Evolutionary conservation across 129 eudicot species (phyloP).

Genomic region (Logfia minima): DNA sequence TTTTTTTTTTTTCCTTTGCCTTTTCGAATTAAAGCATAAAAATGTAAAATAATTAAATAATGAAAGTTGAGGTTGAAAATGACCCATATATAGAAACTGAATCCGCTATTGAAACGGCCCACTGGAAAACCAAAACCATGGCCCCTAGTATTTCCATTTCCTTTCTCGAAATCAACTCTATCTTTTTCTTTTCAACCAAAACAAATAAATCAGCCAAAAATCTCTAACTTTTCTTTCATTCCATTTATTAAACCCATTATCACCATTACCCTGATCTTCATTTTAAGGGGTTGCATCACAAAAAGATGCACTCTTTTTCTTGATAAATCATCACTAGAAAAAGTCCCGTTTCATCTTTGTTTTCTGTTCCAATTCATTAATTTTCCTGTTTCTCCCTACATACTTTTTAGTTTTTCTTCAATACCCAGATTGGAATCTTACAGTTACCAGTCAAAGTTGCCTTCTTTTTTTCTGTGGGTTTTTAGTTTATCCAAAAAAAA

Average conservation of each 20-base stretch:
- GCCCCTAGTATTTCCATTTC: conserved; percentile 69
- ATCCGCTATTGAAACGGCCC: conserved; percentile 79
- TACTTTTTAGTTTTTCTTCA: conserved; percentile 3
- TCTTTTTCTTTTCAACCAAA: conserved; percentile 27
- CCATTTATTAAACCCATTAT: conserved; percentile 25
- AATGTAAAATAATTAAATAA: neutral
- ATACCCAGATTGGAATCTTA: conserved; percentile 41
- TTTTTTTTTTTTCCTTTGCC: too few relatives aligned
- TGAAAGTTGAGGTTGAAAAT: conserved; percentile 17
- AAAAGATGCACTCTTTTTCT: conserved; percentile 25
- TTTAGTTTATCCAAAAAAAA: neutral
- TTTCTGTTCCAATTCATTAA: neutral
- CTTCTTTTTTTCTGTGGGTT: neutral
- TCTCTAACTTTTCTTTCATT: conserved; percentile 15
- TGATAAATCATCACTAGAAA: conserved; percentile 21
- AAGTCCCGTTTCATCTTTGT: conserved; percentile 15
- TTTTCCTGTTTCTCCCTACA: conserved; percentile 16
- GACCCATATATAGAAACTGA: conserved; percentile 32
- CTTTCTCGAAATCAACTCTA: conserved; percentile 42
- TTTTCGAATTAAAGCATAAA: too few relatives aligned
- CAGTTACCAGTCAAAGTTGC: conserved; percentile 14
- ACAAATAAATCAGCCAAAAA: neutral
- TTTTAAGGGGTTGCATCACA: conserved; percentile 1
- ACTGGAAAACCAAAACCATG: conserved; percentile 57
- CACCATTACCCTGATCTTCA: conserved; percentile 14